A percentile compares a stretch with the other conserved stretches of the same genome.
Evolutionary conservation across 345 rosid species (phyloP).

Genomic region (Bruguiera sexangula): DNA sequence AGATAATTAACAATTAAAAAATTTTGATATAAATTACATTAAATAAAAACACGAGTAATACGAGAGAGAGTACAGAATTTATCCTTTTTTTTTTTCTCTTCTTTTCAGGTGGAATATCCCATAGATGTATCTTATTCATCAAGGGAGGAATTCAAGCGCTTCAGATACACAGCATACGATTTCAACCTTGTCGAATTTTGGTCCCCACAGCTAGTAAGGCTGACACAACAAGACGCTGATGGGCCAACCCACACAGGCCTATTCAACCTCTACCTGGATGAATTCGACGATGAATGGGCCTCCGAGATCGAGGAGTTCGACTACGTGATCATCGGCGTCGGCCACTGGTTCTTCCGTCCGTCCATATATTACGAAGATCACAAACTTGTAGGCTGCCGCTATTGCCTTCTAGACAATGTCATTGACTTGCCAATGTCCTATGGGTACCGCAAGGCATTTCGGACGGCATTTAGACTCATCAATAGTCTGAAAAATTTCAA

Average conservation of each 20-base stretch:
- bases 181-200: slow-evolving; percentile 69
- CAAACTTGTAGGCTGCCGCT: slow-evolving; percentile 54
- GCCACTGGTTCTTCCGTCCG: slow-evolving; percentile 92
- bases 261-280: slow-evolving; percentile 63
- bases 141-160: slow-evolving; percentile 57
- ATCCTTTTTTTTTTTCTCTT: background rate
- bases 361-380: slow-evolving; percentile 45
- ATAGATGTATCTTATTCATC: slow-evolving; percentile 51
- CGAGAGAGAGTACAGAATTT: too few relatives aligned
- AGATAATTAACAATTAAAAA: too few relatives aligned
- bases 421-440: slow-evolving; percentile 56
- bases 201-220: slow-evolving; percentile 60
- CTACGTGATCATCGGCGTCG: slow-evolving; percentile 56
- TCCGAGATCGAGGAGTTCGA: slow-evolving; percentile 53
- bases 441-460: slow-evolving; percentile 59
- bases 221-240: slow-evolving; percentile 31
- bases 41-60: too few relatives aligned
- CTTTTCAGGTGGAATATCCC: slow-evolving; percentile 68
- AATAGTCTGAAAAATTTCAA: slow-evolving; percentile 45
- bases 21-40: too few relatives aligned
- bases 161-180: slow-evolving; percentile 65
- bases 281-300: slow-evolving; percentile 52
- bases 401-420: slow-evolving; percentile 46
- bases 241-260: slow-evolving; percentile 44
- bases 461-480: slow-evolving; percentile 64